These are phyloP conservation scores for Trametes elegans DNA, from an alignment of 768 basidiomycete genomes.

Conservation along the genomic window DNA sequence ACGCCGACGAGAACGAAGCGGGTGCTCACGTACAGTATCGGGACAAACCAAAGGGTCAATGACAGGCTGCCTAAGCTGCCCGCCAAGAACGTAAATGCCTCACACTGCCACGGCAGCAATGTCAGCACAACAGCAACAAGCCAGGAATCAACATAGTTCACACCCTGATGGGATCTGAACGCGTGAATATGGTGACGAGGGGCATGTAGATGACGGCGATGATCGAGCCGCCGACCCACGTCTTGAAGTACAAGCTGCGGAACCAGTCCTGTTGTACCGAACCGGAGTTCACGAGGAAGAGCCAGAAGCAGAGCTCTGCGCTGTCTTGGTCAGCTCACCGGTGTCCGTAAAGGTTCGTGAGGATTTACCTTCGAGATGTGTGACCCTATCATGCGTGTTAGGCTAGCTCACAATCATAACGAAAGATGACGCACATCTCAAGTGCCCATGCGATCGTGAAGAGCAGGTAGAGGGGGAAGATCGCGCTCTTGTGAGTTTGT, in stretches of 20 bases:
- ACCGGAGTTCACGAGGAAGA: conserved; percentile 72
- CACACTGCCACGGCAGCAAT: conserved; percentile 44
- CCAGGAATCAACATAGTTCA: not conserved
- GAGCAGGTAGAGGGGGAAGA: conserved; percentile 64
- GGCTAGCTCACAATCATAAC: not conserved
- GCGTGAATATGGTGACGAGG: conserved; percentile 62
- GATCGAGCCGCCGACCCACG: conserved; percentile 65
- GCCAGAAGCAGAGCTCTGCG: conserved; percentile 83
- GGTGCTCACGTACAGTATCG: conserved; percentile 51
- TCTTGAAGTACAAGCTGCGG: conserved; percentile 67
- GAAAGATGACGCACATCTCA: conserved; percentile 57
- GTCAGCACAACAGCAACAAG: not conserved
- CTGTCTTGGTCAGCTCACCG: not conserved
- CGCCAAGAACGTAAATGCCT: conserved; percentile 66
- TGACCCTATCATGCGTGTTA: conserved; percentile 47
- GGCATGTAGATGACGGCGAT: conserved; percentile 67
- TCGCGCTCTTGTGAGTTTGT: conserved; percentile 39
- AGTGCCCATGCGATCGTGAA: conserved; percentile 70
- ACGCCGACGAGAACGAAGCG: not conserved
- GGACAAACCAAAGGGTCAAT: conserved; percentile 72
- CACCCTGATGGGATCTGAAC: conserved; percentile 58
- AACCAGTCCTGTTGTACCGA: conserved; percentile 75
- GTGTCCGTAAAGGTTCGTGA: not conserved
- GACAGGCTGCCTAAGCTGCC: conserved; percentile 68
- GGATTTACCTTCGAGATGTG: conserved; percentile 70